Evolutionary conservation across 495 filamentous ascomycete species (phyloP), one percentile per base, ranked within the genome.

Genomic region (Neurospora tetraspora): DNA sequence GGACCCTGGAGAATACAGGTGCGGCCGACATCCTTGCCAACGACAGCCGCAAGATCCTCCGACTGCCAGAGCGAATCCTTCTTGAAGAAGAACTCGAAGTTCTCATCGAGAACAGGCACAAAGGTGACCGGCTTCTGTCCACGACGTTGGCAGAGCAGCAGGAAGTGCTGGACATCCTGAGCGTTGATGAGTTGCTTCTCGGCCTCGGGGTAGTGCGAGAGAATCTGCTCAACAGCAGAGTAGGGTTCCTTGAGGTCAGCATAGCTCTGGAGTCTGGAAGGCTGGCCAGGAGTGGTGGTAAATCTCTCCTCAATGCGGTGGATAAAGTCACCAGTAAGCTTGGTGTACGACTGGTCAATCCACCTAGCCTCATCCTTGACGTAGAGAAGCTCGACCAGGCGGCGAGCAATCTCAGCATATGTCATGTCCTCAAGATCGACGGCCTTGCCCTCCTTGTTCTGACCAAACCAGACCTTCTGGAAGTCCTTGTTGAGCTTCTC

Each of bases 51-150:
- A 14, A 99, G 88, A 79, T 98, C 94, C 82, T 99, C 96, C 0
- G 94, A 97, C 82, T 99, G 96, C 96, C 96, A 99, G 37, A 99
- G 89, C n/a, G 95, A 98, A 82, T 99, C 96, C 83, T 99, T 99
- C 90, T 99, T 99, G 90, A 99, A 98, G 85, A 91, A 99, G 81
- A 94, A 96, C 80, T 98, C 96, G 69, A 99, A 98, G 75, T 92
- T 95, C 71, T 97, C 95, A 80, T 99, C 96, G 38, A 99, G 86
- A 5, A 90, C 86, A 14, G 96, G 96, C 69, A 99, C 94, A 78
- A 99, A 99, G 4, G 95, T 95, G 18, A 96, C 92, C 1, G 96
- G 96, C 85, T 99, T 99, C 85, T 99, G 96, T 20, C 92, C 92
- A 42, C 91, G 92, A 7, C 94, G 91, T 80, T 94, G 90, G 85